A percentile compares a stretch with the other conserved stretches of the same genome.
Conservation (phyloP, 352 stramenopile genomes). For the Globisporangium ultimum region DNA sequence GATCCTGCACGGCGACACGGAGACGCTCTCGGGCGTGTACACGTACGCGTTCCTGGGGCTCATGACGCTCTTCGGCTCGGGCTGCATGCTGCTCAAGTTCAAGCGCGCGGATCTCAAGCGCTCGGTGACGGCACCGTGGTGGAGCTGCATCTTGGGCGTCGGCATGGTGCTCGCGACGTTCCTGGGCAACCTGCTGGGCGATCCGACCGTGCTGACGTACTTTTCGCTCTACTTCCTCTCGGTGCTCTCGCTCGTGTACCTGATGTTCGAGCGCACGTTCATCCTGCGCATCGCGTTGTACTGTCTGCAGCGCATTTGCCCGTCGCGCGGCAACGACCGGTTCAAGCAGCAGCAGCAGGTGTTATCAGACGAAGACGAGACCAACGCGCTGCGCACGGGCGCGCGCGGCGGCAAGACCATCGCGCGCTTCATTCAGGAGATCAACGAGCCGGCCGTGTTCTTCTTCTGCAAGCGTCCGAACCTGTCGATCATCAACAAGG, state of each 20-base stretch:
- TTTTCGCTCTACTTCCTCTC: constrained; percentile 88
- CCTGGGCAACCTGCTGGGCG: constrained; percentile 81
- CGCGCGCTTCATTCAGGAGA: constrained; percentile 75
- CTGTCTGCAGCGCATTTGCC: constrained; percentile 69
- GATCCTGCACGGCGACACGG: constrained; percentile 89
- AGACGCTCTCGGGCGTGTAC: constrained; percentile 92
- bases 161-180: constrained; percentile 82
- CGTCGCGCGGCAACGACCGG: constrained; percentile 41
- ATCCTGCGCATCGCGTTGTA: constrained; percentile 82
- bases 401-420: constrained; percentile 84
- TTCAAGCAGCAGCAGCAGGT: constrained; percentile 20
- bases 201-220: constrained; percentile 86
- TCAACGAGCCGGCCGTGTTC: constrained; percentile 91
- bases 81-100: constrained; percentile 94
- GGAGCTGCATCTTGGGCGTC: constrained; percentile 79
- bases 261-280: constrained; percentile 90
- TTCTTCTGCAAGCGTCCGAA: constrained; percentile 93
- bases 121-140: constrained; percentile 86
- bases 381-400: constrained; percentile 61
- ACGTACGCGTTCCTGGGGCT: constrained; percentile 94
- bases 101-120: constrained; percentile 90
- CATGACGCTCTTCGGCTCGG: constrained; percentile 92
- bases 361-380: constrained; percentile 36
- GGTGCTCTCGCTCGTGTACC: constrained; percentile 75
- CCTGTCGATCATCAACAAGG: constrained; percentile 94